Base-by-base conservation (phyloP, 208 protist genomes). In the Acanthamoeba culbertsoni region DNA sequence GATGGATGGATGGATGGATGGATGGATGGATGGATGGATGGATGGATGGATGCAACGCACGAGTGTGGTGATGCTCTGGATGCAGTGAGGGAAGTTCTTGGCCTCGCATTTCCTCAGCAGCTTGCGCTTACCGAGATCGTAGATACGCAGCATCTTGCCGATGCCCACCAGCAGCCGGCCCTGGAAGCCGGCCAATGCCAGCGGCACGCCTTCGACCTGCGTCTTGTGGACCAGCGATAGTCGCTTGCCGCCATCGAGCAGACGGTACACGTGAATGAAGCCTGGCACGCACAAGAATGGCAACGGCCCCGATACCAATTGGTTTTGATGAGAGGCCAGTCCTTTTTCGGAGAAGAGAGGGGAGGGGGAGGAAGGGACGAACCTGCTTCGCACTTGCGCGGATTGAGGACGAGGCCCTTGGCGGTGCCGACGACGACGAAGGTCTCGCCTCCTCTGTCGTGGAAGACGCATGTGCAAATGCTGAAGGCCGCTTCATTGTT, bases 71-170 rank as follows among this genome's bases (percentile, higher is more conserved):
- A 98, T 93, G 14, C 53, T 75, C n/a, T 94, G 57, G 23, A 99
- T 97, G 5, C 89, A 82, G 57, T 97, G 97, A 7, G 98, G 98
- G 8, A 99, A 63, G 16, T 37, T 42, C 91, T 97, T 95, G 63
- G 65, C 97, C 93, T 98, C 98, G 94, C 97, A 98, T 94, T 98
- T 99, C 48, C 96, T 93, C 40, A 99, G 93, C 35, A 99, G 93
- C 79, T 98, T 96, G 92, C 96, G 95, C 84, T 97, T 96, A 62
- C 98, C 98, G 26, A 98, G 77, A 55, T 98, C 98, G 93, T 98
- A 99, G 48, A 99, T 90, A 62, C 97, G 91, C 31, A 98, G 93
- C 2, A 46, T 48, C 28, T 95, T 95, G 20, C 96, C 97, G 1
- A 98, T 91, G 59, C 97, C 96, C 23, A 93, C 97, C 3, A 98